A percentile compares a stretch with the other conserved stretches of the same genome.
Evolutionary conservation across 768 basidiomycete species (phyloP).

Genomic region (Amylocystis lapponica): DNA sequence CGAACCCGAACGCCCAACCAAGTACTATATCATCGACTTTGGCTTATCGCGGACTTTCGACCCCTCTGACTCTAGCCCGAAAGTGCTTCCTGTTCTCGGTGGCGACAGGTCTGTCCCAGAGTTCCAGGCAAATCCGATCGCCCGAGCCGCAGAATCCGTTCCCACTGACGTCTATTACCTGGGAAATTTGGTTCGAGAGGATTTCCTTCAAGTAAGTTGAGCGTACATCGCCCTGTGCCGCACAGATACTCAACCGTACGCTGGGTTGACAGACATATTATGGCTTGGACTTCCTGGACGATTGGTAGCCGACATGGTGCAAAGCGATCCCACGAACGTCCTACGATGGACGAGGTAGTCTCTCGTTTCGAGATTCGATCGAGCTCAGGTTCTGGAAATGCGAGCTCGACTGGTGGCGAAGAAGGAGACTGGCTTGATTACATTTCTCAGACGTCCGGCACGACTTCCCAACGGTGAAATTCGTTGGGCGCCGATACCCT

Average conservation of each 20-base stretch:
- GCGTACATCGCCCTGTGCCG: background rate
- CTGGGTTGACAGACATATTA: background rate
- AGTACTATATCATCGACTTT: slow-evolving; percentile 34
- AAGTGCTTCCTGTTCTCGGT: slow-evolving; percentile 27
- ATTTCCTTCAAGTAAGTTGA: slow-evolving; percentile 5
- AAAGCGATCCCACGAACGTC: slow-evolving; percentile 20
- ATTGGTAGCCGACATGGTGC: slow-evolving; percentile 22
- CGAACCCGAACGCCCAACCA: slow-evolving; percentile 23
- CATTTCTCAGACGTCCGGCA: background rate
- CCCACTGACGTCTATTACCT: slow-evolving; percentile 15
- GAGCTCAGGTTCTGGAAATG: slow-evolving; percentile 1
- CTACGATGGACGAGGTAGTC: slow-evolving; percentile 16
- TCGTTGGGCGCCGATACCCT: too few species aligned
- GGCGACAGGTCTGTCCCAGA: slow-evolving; percentile 37
- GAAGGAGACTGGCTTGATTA: slow-evolving; percentile 1
- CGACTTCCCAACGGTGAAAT: slow-evolving; percentile 1
- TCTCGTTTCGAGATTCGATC: slow-evolving; percentile 5
- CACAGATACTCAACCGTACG: background rate
- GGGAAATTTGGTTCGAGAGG: slow-evolving; percentile 8
- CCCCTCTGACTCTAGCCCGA: slow-evolving; percentile 20
- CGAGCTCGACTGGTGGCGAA: slow-evolving; percentile 2
- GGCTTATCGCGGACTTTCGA: slow-evolving; percentile 28
- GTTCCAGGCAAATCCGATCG: slow-evolving; percentile 13
- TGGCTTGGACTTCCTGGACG: slow-evolving; percentile 21
- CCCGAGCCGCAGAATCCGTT: slow-evolving; percentile 16